These are phyloP conservation scores for Pythium myriotylum DNA, from an alignment of 352 stramenopile species.

Conservation along the genomic window DNA sequence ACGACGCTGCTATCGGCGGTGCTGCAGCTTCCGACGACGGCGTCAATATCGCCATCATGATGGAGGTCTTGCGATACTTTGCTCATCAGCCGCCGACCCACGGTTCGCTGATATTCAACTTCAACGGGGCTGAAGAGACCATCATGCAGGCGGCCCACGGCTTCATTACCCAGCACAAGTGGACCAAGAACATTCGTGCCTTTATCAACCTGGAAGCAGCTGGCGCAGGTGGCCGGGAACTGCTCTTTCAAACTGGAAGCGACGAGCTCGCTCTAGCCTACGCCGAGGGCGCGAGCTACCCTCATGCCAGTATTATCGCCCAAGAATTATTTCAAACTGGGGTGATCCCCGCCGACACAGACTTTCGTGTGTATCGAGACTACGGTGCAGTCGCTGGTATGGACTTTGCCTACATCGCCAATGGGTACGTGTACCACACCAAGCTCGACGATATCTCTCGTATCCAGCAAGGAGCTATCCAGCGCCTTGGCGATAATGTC, in stretches of 20 bases:
- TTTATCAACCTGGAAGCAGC: conserved; percentile 84
- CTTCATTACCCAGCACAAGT: conserved; percentile 82
- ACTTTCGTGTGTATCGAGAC: conserved; percentile 76
- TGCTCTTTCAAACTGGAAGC: conserved; percentile 82
- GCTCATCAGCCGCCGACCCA: conserved; percentile 45
- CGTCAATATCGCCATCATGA: conserved; percentile 83
- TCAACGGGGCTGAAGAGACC: conserved; percentile 81
- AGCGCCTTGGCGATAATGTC: conserved; percentile 76
- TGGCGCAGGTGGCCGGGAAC: conserved; percentile 64
- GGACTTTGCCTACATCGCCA: conserved; percentile 83
- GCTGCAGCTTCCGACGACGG: conserved; percentile 75
- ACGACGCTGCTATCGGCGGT: conserved; percentile 74
- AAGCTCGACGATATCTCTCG: conserved; percentile 66
- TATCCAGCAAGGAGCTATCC: conserved; percentile 66
- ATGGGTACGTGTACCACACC: conserved; percentile 85
- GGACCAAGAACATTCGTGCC: conserved; percentile 63
- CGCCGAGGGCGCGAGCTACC: conserved; percentile 67
- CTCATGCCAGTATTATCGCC: conserved; percentile 74
- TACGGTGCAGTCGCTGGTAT: conserved; percentile 78
- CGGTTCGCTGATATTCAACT: conserved; percentile 75
- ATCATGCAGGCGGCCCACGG: conserved; percentile 79
- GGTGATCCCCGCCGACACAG: conserved; percentile 70
- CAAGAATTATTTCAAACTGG: conserved; percentile 81
- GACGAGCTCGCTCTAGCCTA: conserved; percentile 77
- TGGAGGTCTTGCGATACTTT: conserved; percentile 61